Evolutionary conservation across 495 filamentous ascomycete species (phyloP), one percentile per base, ranked within the genome.

Genomic region (Amniculicola lignicola): DNA sequence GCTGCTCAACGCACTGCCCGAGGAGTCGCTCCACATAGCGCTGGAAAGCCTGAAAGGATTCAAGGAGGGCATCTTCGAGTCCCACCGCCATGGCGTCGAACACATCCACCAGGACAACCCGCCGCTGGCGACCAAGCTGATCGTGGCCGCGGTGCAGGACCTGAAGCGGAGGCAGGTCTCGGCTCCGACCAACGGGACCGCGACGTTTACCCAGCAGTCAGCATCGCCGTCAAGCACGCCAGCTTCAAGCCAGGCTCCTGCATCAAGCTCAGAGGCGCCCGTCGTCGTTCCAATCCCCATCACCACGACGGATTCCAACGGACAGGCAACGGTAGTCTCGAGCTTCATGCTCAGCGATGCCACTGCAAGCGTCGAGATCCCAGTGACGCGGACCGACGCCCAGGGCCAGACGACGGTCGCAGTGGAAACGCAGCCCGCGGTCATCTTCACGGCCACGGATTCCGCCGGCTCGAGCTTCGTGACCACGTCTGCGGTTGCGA

Each of bases 21-120:
- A 67, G 18, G 65, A 71, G 33, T 66, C 69, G 2, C 59, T 79
- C 15, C 69, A 75, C 53, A 67, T 71, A 5, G 66, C 73, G 18
- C 64, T 78, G 9, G 67, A 73, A 46, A 55, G 67, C 18, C 65
- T 69, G 40, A 59, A 67, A 5, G 67, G 70, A 39, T 77, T 70
- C 63, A 60, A 72, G 52, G 74, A 75, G 50, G 75, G 75, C 52
- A 70, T 79, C 19, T 77, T 67, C 59, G 70, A 73, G 36, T 62
- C 71, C 15, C 68, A 73, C 51, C 66, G 67, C 33, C 63, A 59
- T 21, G 75, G 69, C 9, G 66, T 77, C 19, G 70, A 76, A 48
- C 62, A 56, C 3, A 67, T 77, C 0, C 74, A 75, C 61, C 28
- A 67, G 18, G 57, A 70, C n/a, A 63, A 77, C 59, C 69, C 72